phyloP scores from a whole-genome alignment of 78 protist genomes.

The Polysphondylium violaceum region DNA sequence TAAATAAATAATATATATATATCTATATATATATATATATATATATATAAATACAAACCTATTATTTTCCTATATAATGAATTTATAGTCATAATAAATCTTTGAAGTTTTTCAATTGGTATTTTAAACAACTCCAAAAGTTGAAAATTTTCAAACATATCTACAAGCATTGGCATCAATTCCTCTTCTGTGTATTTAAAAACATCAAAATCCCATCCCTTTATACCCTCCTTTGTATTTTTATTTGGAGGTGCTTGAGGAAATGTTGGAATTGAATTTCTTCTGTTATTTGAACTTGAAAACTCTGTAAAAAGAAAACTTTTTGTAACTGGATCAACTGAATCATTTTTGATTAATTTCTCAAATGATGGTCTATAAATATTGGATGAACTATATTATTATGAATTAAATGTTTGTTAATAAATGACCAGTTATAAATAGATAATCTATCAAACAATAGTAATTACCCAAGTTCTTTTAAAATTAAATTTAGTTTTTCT shows the following conservation, averaged over 20 bases:
- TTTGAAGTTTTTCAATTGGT: conserved; percentile 76
- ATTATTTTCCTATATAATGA: conserved; percentile 55
- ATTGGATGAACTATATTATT: conserved; percentile 38
- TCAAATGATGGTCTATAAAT: conserved; percentile 74
- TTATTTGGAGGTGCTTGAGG: conserved; percentile 41
- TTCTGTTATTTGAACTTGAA: conserved; percentile 5
- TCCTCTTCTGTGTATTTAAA: conserved; percentile 70
- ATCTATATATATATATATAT: too few relatives aligned
- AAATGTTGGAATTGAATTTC: conserved; percentile 76
- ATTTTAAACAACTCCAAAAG: conserved; percentile 61
- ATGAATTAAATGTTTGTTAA: background rate
- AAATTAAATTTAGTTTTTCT: conserved; percentile 2
- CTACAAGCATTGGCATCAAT: conserved; percentile 73
- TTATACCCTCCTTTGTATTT: conserved; percentile 69
- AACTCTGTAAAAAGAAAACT: conserved; percentile 64
- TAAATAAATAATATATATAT: too few relatives aligned
- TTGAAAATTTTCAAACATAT: conserved; percentile 83
- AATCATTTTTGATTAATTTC: conserved; percentile 64
- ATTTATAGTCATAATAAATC: conserved; percentile 70
- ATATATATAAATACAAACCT: too few relatives aligned
- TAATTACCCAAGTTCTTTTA: conserved; percentile 50
- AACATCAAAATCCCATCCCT: conserved; percentile 75
- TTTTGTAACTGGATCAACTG: conserved; percentile 67
- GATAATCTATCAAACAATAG: background rate
- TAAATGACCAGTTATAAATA: background rate